Evolutionary conservation across 768 basidiomycete species (phyloP), one percentile per base, ranked within the genome.

Genomic region (Xerocomus potaroensis): DNA sequence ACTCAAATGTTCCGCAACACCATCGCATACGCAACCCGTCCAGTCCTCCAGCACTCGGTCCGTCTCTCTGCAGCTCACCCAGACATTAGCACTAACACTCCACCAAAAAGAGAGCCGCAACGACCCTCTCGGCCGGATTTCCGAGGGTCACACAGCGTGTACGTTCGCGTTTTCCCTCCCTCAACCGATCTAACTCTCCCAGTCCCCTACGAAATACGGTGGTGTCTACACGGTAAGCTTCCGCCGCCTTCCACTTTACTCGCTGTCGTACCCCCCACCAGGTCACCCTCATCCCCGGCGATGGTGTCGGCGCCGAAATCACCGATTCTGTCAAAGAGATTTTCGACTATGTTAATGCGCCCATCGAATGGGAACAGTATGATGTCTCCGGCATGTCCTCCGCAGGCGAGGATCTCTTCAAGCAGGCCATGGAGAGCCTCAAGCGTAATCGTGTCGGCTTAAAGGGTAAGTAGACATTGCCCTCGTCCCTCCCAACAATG

Each of bases 291-390:
- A 95, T 98, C 58, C 94, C 95, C 36, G 96, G 96, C 56, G 96
- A 99, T 64, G 96, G 96, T 73, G 85, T 99, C 61, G 96, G 96
- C 53, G 80, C 82, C 60, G 96, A 99, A 73, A 91, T 99, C 63
- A 91, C 95, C 49, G 91, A 95, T 71, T 94, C 92, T 2, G 94
- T 99, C 57, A 98, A 99, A 73, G 94, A 98, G 70, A 94, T 99
- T 64, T 99, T 99, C 64, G 91, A 95, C 67, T 79, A 90, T 56
- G 81, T 92, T 65, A 99, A 98, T 64, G 96, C 94, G 26, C 96
- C 96, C 67, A 95, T 99, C 70, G 91, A 97, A 66, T 96, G 91
- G 90, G 94, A 97, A 62, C 93, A 97, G 67, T 97, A 94, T 72
- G 81, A 97, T 62, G 93, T 99, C 54, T 95, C 93, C 32, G 96